phyloP scores from a whole-genome alignment of 1,284 basidiomycete species.

The Cryptococcus sp. region DNA sequence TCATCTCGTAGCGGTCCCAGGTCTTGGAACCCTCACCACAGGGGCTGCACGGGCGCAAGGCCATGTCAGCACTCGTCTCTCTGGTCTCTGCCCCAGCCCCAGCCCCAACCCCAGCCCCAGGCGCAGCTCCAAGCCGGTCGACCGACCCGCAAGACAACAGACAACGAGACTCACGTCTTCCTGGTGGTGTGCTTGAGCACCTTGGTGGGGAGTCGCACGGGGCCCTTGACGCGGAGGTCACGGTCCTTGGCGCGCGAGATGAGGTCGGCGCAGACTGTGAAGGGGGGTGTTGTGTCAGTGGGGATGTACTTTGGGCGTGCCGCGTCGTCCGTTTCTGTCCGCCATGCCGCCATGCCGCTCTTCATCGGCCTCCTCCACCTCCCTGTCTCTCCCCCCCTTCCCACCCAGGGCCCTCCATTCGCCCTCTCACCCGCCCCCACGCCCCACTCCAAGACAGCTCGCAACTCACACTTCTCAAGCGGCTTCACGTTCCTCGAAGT shows the following conservation, averaged over 20 bases:
- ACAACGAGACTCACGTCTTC: slow-evolving; percentile 69
- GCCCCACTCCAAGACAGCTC: not conserved
- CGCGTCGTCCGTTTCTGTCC: too few species aligned
- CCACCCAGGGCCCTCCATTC: not conserved
- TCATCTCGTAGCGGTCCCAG: slow-evolving; percentile 99
- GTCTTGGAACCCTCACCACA: slow-evolving; percentile 99
- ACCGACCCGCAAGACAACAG: too few species aligned
- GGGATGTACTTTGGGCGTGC: not conserved
- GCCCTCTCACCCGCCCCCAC: not conserved
- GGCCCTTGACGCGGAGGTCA: slow-evolving; percentile 98
- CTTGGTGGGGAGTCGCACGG: slow-evolving; percentile 98
- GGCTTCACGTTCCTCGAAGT: slow-evolving; percentile 97
- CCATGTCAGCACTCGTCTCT: not conserved
- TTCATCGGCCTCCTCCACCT: not conserved
- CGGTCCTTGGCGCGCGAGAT: slow-evolving; percentile 99
- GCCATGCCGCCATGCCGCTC: too few species aligned
- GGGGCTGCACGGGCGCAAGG: slow-evolving; percentile 58
- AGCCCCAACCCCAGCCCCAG: too few species aligned
- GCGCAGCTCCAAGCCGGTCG: too few species aligned
- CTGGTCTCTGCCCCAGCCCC: not conserved
- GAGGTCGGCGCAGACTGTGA: slow-evolving; percentile 84
- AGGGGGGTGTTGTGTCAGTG: not conserved
- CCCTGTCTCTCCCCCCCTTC: not conserved
- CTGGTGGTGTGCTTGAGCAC: slow-evolving; percentile 97
- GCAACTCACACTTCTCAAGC: slow-evolving; percentile 88